Percentiles rank a stretch among this genome's conserved stretches.
Evolutionary conservation across 2,329 filamentous ascomycete genomes (phyloP).

Genomic region (Botrytis pseudocinerea): DNA sequence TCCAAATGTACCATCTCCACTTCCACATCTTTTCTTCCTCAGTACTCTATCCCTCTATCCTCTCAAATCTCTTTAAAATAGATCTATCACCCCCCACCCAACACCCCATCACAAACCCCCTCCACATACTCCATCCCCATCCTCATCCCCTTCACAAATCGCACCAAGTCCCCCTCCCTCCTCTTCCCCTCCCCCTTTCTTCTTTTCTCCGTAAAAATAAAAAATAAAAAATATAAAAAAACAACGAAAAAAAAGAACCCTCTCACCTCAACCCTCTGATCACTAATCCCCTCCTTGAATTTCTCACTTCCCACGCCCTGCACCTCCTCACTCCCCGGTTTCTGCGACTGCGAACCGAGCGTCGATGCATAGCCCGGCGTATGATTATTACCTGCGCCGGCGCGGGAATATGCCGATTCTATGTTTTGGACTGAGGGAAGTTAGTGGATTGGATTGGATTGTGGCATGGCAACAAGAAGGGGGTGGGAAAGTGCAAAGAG

Average conservation of each 20-base stretch:
- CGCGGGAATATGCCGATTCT: constrained; percentile 33
- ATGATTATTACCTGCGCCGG: constrained; percentile 31
- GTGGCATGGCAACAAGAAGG: not conserved
- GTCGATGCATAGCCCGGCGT: constrained; percentile 30
- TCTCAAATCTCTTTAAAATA: not conserved
- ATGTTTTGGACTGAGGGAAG: constrained; percentile 30
- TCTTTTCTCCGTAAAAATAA: not conserved
- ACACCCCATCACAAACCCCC: too few species aligned
- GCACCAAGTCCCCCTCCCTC: too few species aligned
- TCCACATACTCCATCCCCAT: too few species aligned
- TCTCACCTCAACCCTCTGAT: constrained; percentile 31
- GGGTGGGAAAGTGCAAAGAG: accelerated
- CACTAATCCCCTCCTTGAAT: constrained; percentile 26
- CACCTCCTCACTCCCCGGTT: constrained; percentile 9
- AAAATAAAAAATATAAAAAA: too few species aligned
- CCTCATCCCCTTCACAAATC: too few species aligned
- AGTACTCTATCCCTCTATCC: too few species aligned
- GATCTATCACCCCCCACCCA: not conserved
- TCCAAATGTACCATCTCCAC: not conserved
- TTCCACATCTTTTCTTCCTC: not conserved
- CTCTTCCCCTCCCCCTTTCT: too few species aligned
- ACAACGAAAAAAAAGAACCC: not conserved
- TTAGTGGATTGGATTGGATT: not conserved
- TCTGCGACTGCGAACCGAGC: constrained; percentile 30
- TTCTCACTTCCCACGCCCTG: constrained; percentile 31